These are phyloP conservation scores for Ceratobasidium sp. DNA, from an alignment of 1,284 basidiomycete genomes.

Conservation along the genomic window DNA sequence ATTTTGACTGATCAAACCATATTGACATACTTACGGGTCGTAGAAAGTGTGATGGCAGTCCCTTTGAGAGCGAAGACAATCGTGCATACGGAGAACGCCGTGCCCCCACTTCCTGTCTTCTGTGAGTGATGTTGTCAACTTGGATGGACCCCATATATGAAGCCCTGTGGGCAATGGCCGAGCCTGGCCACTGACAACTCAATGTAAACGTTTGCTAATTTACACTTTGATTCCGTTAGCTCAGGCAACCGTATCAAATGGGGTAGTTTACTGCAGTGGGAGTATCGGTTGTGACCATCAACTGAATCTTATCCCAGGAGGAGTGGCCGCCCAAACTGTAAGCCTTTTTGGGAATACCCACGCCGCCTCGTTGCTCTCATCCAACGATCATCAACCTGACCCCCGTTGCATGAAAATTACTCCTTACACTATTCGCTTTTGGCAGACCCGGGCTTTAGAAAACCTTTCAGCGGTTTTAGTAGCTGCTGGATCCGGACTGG, in stretches of 20 bases:
- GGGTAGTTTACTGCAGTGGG: constrained; percentile 65
- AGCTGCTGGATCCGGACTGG: constrained; percentile 63
- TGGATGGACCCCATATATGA: neutral
- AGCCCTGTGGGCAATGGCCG: neutral
- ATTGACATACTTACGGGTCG: neutral
- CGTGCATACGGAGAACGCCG: constrained; percentile 55
- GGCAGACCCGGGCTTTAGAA: constrained; percentile 60
- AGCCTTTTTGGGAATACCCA: constrained; percentile 41
- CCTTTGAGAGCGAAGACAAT: constrained; percentile 42
- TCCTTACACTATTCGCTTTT: neutral
- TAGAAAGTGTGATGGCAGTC: neutral
- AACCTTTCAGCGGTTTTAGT: constrained; percentile 65
- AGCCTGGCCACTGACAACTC: neutral
- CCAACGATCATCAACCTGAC: neutral
- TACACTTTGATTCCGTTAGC: constrained; percentile 13
- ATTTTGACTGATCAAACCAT: neutral
- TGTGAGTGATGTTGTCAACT: constrained; percentile 45
- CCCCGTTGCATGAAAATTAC: neutral
- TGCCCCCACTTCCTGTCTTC: constrained; percentile 59
- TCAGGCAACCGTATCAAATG: constrained; percentile 60
- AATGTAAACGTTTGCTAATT: neutral
- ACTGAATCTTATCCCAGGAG: constrained; percentile 59
- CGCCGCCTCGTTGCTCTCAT: neutral
- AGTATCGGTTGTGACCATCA: constrained; percentile 62
- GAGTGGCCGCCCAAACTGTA: constrained; percentile 61